Conservation (phyloP, 176 grass and related monocot species). For the Tillandsia fasciculata region DNA sequence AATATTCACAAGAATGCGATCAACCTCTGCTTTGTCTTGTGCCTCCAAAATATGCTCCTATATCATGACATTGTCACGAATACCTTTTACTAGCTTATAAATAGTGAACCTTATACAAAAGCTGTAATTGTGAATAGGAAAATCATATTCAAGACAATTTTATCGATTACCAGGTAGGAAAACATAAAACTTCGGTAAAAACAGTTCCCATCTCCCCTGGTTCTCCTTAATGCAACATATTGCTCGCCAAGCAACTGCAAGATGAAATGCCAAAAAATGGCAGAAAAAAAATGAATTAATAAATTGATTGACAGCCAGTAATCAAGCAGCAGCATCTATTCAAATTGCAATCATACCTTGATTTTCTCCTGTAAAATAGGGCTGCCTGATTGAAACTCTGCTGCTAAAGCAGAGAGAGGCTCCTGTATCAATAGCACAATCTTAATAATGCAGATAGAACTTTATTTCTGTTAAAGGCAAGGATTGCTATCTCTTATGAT, state of each 20-base stretch:
- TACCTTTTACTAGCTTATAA: conserved; percentile 9
- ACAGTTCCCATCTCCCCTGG: conserved; percentile 94
- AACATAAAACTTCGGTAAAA: conserved; percentile 99
- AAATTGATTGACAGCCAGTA: not conserved
- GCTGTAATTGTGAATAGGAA: not conserved
- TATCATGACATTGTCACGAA: conserved; percentile 16
- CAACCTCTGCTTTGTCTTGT: conserved; percentile 76
- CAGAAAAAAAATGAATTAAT: conserved; percentile 24
- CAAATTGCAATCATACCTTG: conserved; percentile 38
- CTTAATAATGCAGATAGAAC: conserved; percentile 2
- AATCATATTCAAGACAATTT: not conserved
- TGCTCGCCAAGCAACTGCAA: conserved; percentile 79
- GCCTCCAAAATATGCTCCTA: conserved; percentile 93
- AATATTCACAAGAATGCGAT: conserved; percentile 69
- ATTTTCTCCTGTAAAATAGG: conserved; percentile 91
- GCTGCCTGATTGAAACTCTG: conserved; percentile 74
- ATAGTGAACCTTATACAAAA: conserved; percentile 1
- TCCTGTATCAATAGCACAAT: conserved; percentile 49
- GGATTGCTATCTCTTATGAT: not conserved
- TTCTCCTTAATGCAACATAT: conserved; percentile 88
- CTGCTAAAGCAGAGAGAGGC: conserved; percentile 80
- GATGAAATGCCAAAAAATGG: conserved; percentile 18
- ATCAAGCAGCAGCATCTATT: conserved; percentile 4
- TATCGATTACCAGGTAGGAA: conserved; percentile 72
- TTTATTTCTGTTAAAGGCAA: not conserved